Evolutionary conservation across 805 yeast species (phyloP), one percentile per base, ranked within the genome.

Genomic region (Candida ortonii): DNA sequence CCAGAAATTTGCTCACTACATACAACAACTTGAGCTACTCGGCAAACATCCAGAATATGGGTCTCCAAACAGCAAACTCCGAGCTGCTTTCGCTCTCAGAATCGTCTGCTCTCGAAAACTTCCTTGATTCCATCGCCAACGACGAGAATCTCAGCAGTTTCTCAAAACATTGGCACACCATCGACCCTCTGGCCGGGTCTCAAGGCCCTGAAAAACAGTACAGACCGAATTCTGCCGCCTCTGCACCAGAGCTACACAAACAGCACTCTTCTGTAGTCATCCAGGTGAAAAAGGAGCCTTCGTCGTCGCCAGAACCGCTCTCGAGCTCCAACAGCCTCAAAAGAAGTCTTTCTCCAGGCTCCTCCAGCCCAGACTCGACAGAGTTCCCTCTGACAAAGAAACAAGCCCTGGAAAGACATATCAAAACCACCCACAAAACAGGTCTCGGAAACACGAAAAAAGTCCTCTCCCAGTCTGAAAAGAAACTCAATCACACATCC

Each of bases 401-500:
- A 13, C 19, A 20, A 7, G 12, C 16, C 2, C 23, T 16, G 4
- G 33, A 25, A 5, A 24, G 30, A 23, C 33, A 31, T 22, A 29
- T 38, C 12, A 25, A 31, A 12, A 7, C 15, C 5, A 27, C 20
- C 9, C 31, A 25, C 21, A 28, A 27, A 21, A 22, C 28, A 16
- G 28, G 30, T 12, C n/a, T 16, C 3, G 16, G 25, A 9, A 15
- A 28, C 4, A 21, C 38, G 3, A 47, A 40, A 32, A 36, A 34
- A 11, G 16, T 25, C 4, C 36, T 65, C 16, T 38, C 62, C 1
- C 52, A 51, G 23, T 59, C 57, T 34, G 66, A 65, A 38, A 64
- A 62, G 39, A 49, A 65, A 30, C 36, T 48, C 18, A 57, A 64
- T 37, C 70, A 65, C 42, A 60, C 66, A 5, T 49, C 62, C n/a